phyloP scores from a whole-genome alignment of 257 asterid genomes.

The Solanum lignicaule region DNA sequence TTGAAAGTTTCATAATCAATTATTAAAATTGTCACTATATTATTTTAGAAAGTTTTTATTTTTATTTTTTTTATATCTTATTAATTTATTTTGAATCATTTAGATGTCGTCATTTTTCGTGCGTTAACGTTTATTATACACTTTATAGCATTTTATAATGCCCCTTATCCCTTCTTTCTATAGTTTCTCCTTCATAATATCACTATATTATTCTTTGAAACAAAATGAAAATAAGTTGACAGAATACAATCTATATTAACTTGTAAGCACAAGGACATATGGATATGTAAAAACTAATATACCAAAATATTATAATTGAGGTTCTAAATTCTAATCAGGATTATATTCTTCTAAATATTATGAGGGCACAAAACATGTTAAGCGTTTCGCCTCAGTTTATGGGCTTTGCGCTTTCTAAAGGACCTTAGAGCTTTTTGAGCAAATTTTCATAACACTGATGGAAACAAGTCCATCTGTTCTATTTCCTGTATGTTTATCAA shows the following conservation, averaged over 20 bases:
- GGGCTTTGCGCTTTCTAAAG: not conserved
- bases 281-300: not conserved
- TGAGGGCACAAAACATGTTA: not conserved
- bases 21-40: not conserved
- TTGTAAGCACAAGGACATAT: not conserved
- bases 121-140: not conserved
- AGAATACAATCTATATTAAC: not conserved
- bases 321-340: not conserved
- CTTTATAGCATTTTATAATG: not conserved
- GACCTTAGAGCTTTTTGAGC: not conserved
- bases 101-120: not conserved
- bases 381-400: not conserved
- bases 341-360: not conserved
- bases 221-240: not conserved
- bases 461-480: not conserved
- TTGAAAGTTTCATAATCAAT: not conserved
- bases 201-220: not conserved
- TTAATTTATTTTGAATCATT: not conserved
- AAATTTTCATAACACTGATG: not conserved
- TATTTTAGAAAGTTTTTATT: not conserved
- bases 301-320: not conserved
- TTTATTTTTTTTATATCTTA: not conserved
- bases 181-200: not conserved
- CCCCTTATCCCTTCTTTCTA: not conserved
- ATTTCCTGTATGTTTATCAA: not conserved